phyloP scores from a whole-genome alignment of 768 basidiomycete genomes.

The Termitomyces sp. region DNA sequence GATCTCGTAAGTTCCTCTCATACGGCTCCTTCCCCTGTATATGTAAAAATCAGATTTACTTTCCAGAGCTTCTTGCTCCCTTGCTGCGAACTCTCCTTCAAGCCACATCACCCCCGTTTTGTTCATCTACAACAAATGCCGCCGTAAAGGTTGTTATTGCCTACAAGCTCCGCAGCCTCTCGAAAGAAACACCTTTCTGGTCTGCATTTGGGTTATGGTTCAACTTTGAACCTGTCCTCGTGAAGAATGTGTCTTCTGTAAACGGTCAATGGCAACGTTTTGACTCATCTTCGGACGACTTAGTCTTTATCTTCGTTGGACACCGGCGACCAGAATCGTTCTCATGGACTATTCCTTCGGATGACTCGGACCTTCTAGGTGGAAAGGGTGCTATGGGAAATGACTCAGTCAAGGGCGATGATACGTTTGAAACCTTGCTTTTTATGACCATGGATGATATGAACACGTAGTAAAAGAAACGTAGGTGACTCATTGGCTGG shows the following conservation, averaged over 20 bases:
- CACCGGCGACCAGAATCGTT: conserved; percentile 51
- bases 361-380: conserved; percentile 49
- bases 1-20: conserved; percentile 57
- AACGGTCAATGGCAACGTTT: conserved; percentile 33
- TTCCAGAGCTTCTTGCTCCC: conserved; percentile 74
- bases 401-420: conserved; percentile 45
- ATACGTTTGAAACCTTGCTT: conserved; percentile 67
- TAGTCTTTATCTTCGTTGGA: conserved; percentile 59
- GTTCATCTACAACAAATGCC: conserved; percentile 2
- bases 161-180: conserved; percentile 70
- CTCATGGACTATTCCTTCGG: conserved; percentile 45
- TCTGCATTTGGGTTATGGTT: conserved; percentile 78
- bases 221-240: conserved; percentile 50
- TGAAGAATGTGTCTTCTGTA: conserved; percentile 16
- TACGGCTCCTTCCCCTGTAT: neutral
- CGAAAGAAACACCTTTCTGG: conserved; percentile 77
- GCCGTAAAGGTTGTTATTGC: conserved; percentile 53
- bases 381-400: conserved; percentile 51
- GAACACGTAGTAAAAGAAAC: neutral
- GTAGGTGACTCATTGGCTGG: neutral
- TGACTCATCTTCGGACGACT: conserved; percentile 35
- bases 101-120: conserved; percentile 53
- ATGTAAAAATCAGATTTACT: conserved; percentile 62
- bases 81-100: conserved; percentile 71
- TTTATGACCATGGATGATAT: conserved; percentile 33